These are phyloP conservation scores for Lipomyces spencermartinsiae DNA, from an alignment of 805 yeast genomes.

Conservation along the genomic window DNA sequence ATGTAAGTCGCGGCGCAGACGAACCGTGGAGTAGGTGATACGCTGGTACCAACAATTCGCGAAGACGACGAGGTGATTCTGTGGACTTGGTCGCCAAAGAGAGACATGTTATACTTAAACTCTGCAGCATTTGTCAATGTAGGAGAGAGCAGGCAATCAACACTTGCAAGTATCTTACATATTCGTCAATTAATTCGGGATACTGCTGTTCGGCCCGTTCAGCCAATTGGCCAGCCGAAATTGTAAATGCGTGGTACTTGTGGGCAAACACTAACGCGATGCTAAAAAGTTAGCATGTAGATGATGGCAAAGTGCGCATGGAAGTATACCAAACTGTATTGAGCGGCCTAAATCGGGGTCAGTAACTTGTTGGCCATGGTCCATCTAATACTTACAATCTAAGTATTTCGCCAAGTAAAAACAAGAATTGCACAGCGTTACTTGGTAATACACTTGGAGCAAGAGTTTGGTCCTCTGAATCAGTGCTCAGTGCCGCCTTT, in stretches of 20 bases:
- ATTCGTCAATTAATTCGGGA: conserved; percentile 17
- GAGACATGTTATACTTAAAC: conserved; percentile 20
- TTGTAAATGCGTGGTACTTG: conserved; percentile 1
- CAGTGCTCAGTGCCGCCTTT: not conserved
- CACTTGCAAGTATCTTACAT: conserved; percentile 12
- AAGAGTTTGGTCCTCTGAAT: not conserved
- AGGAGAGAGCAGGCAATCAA: not conserved
- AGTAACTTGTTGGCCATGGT: not conserved
- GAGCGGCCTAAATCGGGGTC: not conserved
- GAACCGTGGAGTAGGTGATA: conserved; percentile 24
- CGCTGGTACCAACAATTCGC: conserved; percentile 34
- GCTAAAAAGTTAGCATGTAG: not conserved
- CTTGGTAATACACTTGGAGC: conserved; percentile 5
- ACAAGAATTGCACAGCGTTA: not conserved
- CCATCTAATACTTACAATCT: conserved; percentile 2
- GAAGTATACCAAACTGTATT: not conserved
- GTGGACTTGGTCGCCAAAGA: conserved; percentile 33
- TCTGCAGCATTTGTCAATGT: conserved; percentile 17
- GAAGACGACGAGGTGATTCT: conserved; percentile 30
- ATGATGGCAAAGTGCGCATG: no score
- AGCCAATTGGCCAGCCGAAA: not conserved
- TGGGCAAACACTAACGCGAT: conserved; percentile 1
- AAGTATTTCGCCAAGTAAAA: conserved; percentile 4
- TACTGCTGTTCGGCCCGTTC: not conserved
- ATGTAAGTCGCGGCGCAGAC: conserved; percentile 7